These are phyloP conservation scores for Euphorbia tirucalli DNA, from an alignment of 345 rosid genomes.

Conservation along the genomic window DNA sequence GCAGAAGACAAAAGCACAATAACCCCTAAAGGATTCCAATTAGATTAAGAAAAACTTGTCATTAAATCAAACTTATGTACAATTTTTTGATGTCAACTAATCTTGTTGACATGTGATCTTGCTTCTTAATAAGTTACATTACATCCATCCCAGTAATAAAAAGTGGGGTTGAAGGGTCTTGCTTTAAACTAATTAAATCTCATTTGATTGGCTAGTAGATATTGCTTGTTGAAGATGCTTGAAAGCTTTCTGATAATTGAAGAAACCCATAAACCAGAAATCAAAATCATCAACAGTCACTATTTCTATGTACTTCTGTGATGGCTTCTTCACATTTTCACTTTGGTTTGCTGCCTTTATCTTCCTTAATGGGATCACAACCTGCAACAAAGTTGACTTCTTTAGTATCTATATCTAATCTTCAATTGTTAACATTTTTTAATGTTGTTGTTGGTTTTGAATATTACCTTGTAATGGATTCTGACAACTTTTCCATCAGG, in stretches of 20 bases:
- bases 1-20: too few relatives aligned
- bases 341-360: slow-evolving; percentile 53
- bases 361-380: slow-evolving; percentile 54
- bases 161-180: slow-evolving; percentile 13
- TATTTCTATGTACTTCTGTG: slow-evolving; percentile 66
- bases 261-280: slow-evolving; percentile 94
- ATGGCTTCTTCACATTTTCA: slow-evolving; percentile 56
- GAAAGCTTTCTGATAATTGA: slow-evolving; percentile 65
- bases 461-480: slow-evolving; percentile 45
- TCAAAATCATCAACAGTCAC: slow-evolving; percentile 66
- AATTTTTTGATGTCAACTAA: slow-evolving; percentile 10
- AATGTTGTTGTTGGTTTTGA: neutral
- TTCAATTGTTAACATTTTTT: too few relatives aligned
- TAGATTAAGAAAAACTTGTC: too few relatives aligned
- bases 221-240: slow-evolving; percentile 51
- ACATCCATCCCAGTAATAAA: slow-evolving; percentile 16
- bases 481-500: slow-evolving; percentile 38
- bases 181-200: slow-evolving; percentile 11
- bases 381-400: slow-evolving; percentile 24
- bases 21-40: too few relatives aligned
- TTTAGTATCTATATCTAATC: neutral
- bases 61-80: neutral
- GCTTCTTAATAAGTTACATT: neutral
- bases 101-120: slow-evolving; percentile 1
- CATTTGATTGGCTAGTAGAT: slow-evolving; percentile 30